phyloP scores from a whole-genome alignment of 495 filamentous ascomycete species.

The Tuber melanosporum region DNA sequence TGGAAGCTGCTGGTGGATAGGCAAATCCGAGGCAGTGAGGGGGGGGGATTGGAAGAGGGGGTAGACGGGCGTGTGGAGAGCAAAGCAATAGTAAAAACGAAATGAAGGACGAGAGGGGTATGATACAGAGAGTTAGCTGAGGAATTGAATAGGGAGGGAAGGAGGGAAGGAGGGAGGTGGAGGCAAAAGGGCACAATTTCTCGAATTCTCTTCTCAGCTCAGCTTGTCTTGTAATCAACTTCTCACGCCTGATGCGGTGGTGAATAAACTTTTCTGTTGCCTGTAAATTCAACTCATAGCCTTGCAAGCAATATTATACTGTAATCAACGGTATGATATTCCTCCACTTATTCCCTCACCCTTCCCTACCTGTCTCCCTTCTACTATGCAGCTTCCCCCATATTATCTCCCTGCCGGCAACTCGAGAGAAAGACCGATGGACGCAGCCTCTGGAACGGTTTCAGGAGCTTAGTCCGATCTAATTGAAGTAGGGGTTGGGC shows the following conservation, averaged over 20 bases:
- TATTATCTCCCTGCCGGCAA: background rate
- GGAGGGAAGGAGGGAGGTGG: background rate
- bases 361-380: background rate
- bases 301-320: background rate
- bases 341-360: background rate
- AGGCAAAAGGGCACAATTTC: background rate
- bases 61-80: background rate
- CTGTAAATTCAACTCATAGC: background rate
- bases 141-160: background rate
- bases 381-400: background rate
- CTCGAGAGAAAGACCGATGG: background rate
- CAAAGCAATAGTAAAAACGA: background rate
- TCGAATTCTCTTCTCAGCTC: background rate
- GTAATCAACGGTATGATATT: background rate
- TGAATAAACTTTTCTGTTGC: no score
- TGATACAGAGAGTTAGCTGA: background rate
- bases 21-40: background rate
- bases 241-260: background rate
- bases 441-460: background rate
- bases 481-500: background rate
- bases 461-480: background rate
- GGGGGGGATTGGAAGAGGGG: constrained; percentile 5
- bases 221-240: background rate
- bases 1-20: background rate
- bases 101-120: background rate